These are phyloP conservation scores for Juglanconis oblonga DNA, from an alignment of 2,329 filamentous ascomycete genomes.

Conservation along the genomic window DNA sequence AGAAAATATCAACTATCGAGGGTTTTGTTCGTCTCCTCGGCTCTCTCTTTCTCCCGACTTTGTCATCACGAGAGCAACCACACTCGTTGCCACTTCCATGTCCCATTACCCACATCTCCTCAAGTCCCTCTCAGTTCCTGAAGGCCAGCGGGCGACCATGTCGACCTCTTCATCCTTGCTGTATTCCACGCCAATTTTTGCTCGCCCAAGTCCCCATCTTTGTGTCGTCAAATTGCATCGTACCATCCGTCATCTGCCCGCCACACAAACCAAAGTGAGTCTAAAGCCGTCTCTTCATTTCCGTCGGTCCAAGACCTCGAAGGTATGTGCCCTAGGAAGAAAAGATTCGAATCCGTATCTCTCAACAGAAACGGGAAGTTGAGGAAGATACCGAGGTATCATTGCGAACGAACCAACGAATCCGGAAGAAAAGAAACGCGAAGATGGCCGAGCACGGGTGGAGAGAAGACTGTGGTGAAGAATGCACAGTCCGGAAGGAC, in stretches of 20 bases:
- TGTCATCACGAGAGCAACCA: not conserved
- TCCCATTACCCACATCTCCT: not conserved
- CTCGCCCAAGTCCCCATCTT: not conserved
- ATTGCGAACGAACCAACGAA: constrained; percentile 1
- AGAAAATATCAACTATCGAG: not conserved
- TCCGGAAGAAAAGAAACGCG: not conserved
- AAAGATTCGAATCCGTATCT: not conserved
- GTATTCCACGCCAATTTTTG: not conserved
- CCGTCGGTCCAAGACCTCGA: not conserved
- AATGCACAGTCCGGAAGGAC: not conserved
- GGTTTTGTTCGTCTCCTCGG: not conserved
- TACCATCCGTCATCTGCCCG: constrained; percentile 5
- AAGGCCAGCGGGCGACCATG: constrained; percentile 1
- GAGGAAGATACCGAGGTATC: constrained; percentile 3
- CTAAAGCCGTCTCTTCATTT: constrained; percentile 8
- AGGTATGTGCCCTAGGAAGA: constrained; percentile 8
- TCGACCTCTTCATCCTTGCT: not conserved
- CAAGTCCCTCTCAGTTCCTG: not conserved
- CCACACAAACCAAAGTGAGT: not conserved
- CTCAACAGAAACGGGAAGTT: not conserved
- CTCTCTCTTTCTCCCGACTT: not conserved
- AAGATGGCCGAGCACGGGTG: not conserved
- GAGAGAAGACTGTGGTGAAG: constrained; percentile 8
- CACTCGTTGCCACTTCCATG: not conserved
- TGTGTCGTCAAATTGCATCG: not conserved